phyloP scores from a whole-genome alignment of 2,329 filamentous ascomycete species.

The Stromatinia cepivora region DNA sequence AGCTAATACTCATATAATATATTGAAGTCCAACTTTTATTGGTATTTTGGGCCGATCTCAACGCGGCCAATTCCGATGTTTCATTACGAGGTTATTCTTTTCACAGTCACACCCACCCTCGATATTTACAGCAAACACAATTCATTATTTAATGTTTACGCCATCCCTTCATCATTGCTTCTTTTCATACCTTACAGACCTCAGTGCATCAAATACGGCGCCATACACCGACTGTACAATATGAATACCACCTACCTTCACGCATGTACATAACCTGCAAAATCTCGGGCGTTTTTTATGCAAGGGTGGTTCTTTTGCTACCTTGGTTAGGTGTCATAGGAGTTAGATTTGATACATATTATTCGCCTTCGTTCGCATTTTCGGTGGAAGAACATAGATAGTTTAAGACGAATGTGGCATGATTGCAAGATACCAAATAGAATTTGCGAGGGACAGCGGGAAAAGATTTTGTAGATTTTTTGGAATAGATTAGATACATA shows the following conservation, averaged over 20 bases:
- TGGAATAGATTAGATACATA: no score
- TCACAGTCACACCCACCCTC: background rate
- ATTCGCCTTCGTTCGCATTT: no score
- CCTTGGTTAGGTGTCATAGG: background rate
- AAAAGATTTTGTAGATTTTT: no score
- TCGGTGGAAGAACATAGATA: no score
- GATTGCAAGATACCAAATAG: no score
- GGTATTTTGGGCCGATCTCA: background rate
- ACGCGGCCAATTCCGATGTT: background rate
- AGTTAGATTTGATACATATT: background rate
- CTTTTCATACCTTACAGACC: background rate
- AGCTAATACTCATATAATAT: background rate
- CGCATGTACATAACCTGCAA: conserved; percentile 13
- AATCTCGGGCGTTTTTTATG: background rate
- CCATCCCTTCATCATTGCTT: background rate
- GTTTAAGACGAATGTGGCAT: no score
- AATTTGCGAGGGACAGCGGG: no score
- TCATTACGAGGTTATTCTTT: background rate
- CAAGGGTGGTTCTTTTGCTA: background rate
- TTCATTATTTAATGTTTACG: conserved; percentile 15
- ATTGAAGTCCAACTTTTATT: background rate
- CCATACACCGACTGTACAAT: background rate
- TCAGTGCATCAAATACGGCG: background rate
- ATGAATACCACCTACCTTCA: conserved; percentile 7
- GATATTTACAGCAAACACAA: background rate